phyloP scores from a whole-genome alignment of 768 basidiomycete species.

The Chalciporus pseudorubinellus region DNA sequence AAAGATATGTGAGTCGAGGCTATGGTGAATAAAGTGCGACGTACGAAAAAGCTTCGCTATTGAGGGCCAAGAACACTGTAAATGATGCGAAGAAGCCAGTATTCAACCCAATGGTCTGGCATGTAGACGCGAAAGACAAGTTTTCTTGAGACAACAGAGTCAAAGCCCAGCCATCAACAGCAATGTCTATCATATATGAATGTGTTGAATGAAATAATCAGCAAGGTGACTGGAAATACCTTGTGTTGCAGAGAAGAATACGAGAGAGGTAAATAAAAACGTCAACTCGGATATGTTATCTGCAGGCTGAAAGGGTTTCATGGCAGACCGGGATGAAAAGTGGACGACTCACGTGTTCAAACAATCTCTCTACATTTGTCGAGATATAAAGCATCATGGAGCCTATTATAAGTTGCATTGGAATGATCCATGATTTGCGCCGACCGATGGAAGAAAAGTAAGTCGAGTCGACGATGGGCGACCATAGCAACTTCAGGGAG shows the following conservation, averaged over 20 bases:
- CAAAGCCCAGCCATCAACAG: conserved; percentile 91
- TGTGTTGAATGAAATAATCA: conserved; percentile 12
- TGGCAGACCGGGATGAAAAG: conserved; percentile 3
- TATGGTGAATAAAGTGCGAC: conserved; percentile 21
- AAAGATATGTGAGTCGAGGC: conserved; percentile 7
- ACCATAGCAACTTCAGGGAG: conserved; percentile 96
- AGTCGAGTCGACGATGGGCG: conserved; percentile 92
- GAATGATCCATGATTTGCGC: conserved; percentile 98
- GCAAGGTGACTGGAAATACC: conserved; percentile 43
- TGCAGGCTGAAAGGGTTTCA: conserved; percentile 56
- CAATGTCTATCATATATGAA: conserved; percentile 66
- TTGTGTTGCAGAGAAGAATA: conserved; percentile 96
- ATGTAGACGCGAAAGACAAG: conserved; percentile 94
- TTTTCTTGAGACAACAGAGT: conserved; percentile 90
- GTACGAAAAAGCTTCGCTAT: conserved; percentile 88
- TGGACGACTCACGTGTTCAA: conserved; percentile 61
- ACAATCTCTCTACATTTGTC: conserved; percentile 66
- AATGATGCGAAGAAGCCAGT: conserved; percentile 95
- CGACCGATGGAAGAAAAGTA: conserved; percentile 84
- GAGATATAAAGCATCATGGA: conserved; percentile 79
- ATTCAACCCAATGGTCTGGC: conserved; percentile 96
- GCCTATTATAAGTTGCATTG: conserved; percentile 91
- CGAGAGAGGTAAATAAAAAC: conserved; percentile 80
- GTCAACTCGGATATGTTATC: conserved; percentile 79
- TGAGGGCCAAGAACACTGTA: conserved; percentile 96